Base-by-base conservation (phyloP, 345 rosid genomes). In the Hibiscus trionum region DNA sequence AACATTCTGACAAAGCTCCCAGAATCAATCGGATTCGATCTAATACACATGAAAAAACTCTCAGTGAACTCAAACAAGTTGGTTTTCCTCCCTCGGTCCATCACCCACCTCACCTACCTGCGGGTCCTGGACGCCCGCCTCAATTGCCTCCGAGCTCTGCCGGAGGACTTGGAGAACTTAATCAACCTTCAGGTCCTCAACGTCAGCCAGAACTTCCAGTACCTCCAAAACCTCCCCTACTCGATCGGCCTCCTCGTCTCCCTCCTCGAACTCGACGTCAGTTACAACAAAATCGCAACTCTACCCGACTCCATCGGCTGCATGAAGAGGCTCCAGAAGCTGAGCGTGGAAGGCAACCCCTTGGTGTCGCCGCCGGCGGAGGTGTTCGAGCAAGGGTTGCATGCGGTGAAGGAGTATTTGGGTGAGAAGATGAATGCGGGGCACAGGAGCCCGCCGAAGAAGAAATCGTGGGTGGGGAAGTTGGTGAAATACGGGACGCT, bases 221-320 rank as follows among this genome's bases (percentile, higher is more conserved):
- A 84, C 79, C 90, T 93, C 0, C 78, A 83, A 27, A 17, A 58
- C 4, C 79, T 93, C 0, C 97, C 97, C 0, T 82, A 83, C 73
- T 87, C 96, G 29, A 60, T 92, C 0, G 96, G 97, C 74, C 87
- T 91, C 29, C 84, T 93, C 29, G 49, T 87, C 11, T 89, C 94
- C 59, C 91, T 93, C 7, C 81, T 85, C 7, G 98, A 91, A 73
- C 57, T 93, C 19, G 97, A 93, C 66, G 82, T 84, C 10, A 93
- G 98, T 71, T 91, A 91, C 81, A 93, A 93, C 83, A 83, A 77
- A 60, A 93, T 93, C 63, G 71, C 80, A 0, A 24, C 49, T 17
- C 79, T 93, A 57, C 98, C 98, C 0, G 87, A 89, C 56, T 88
- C 97, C 19, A 83, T 93, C 1, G 96, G 94, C 14, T 89, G 96